These are phyloP conservation scores for Parsonsia alboflavescens DNA, from an alignment of 257 asterid genomes.

Conservation along the genomic window DNA sequence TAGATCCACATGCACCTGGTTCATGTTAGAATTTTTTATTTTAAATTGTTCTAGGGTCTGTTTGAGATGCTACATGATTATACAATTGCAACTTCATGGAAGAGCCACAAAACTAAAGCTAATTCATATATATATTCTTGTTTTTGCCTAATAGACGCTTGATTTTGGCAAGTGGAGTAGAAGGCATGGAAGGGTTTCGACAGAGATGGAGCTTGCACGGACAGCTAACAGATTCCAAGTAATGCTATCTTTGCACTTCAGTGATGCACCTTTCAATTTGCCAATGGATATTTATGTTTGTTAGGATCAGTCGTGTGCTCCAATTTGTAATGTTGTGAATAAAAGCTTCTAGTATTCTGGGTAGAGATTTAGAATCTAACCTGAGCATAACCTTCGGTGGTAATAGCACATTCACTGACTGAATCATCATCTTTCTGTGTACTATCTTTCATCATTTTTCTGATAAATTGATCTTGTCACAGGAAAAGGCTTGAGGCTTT, in stretches of 20 bases:
- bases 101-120: background rate
- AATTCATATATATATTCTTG: background rate
- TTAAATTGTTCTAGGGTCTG: background rate
- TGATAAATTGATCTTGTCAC: constrained; percentile 7
- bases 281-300: background rate
- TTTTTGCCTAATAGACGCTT: constrained; percentile 43
- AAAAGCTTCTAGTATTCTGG: background rate
- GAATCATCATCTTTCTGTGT: background rate
- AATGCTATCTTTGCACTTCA: constrained; percentile 20
- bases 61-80: background rate
- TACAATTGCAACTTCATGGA: background rate
- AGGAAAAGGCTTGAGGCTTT: constrained; percentile 72
- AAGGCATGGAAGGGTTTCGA: constrained; percentile 86
- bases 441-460: background rate
- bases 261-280: background rate
- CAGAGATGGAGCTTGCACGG: constrained; percentile 96
- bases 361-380: background rate
- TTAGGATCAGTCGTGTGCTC: background rate
- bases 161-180: constrained; percentile 91
- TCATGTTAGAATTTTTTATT: too few species aligned
- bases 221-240: constrained; percentile 79
- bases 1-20: too few species aligned
- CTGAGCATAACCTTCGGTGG: background rate
- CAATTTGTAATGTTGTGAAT: background rate
- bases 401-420: background rate